Evolutionary conservation across 495 filamentous ascomycete species (phyloP).

Genomic region (Penicillium coffeae): DNA sequence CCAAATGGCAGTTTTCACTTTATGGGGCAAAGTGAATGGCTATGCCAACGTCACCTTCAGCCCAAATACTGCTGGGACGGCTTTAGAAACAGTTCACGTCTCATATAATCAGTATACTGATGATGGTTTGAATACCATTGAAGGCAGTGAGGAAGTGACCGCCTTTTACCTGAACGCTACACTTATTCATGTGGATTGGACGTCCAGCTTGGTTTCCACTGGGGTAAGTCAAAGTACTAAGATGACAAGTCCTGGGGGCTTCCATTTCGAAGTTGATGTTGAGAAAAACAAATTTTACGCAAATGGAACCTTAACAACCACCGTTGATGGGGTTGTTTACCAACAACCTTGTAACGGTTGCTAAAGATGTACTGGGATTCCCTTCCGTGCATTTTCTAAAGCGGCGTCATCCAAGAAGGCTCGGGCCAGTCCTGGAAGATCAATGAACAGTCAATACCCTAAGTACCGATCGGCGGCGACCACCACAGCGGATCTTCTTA

Average conservation of each 20-base stretch:
- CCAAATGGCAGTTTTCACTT: conserved; percentile 10
- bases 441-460: too few species aligned
- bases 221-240: background rate
- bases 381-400: too few species aligned
- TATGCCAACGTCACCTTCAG: conserved; percentile 5
- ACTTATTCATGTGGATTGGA: conserved; percentile 5
- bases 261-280: conserved; percentile 3
- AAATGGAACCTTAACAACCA: conserved; percentile 8
- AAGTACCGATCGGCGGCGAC: too few species aligned
- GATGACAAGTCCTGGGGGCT: conserved; percentile 2
- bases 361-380: too few species aligned
- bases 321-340: conserved; percentile 2
- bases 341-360: too few species aligned
- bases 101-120: conserved; percentile 3
- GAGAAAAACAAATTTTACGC: conserved; percentile 2
- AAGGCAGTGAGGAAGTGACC: conserved; percentile 3
- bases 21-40: conserved; percentile 7
- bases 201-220: background rate
- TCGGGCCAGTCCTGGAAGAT: too few species aligned
- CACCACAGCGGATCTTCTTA: too few species aligned
- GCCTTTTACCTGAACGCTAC: background rate
- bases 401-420: too few species aligned
- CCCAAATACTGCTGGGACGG: background rate
- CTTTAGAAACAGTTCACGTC: background rate
- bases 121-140: background rate